Conservation (phyloP, 768 basidiomycete species). For the Russula vinacea region DNA sequence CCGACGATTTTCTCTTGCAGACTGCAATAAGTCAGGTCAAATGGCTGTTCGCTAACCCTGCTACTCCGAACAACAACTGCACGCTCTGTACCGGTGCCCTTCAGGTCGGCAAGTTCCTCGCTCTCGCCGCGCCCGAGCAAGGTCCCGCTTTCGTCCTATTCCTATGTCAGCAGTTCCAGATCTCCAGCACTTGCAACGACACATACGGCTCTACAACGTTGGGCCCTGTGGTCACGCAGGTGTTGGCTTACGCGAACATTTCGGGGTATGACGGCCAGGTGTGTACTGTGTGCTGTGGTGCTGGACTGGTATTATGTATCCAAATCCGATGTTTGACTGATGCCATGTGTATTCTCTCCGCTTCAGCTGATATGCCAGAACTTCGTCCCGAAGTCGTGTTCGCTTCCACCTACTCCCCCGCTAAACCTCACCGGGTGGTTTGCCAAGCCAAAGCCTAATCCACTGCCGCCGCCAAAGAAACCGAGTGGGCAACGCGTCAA, state of each 20-base stretch:
- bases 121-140: slow-evolving; percentile 58
- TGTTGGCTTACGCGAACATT: slow-evolving; percentile 65
- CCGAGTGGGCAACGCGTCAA: slow-evolving; percentile 65
- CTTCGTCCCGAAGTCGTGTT: slow-evolving; percentile 51
- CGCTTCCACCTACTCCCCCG: slow-evolving; percentile 54
- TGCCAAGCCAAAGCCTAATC: slow-evolving; percentile 70
- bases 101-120: slow-evolving; percentile 62
- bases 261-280: slow-evolving; percentile 75
- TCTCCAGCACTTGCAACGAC: slow-evolving; percentile 46
- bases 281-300: slow-evolving; percentile 13
- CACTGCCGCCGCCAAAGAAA: slow-evolving; percentile 55
- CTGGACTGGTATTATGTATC: background rate
- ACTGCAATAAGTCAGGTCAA: slow-evolving; percentile 56
- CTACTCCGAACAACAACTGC: slow-evolving; percentile 54
- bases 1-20: slow-evolving; percentile 45
- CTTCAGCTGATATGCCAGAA: slow-evolving; percentile 58
- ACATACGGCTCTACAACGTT: slow-evolving; percentile 47
- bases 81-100: slow-evolving; percentile 58
- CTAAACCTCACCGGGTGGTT: slow-evolving; percentile 70
- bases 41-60: slow-evolving; percentile 52
- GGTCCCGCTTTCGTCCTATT: slow-evolving; percentile 55
- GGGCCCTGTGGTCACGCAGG: slow-evolving; percentile 67
- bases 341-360: background rate
- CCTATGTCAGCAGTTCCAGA: slow-evolving; percentile 59
- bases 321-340: background rate